phyloP scores from a whole-genome alignment of 2,329 filamentous ascomycete genomes.

The Talaromyces marneffei region DNA sequence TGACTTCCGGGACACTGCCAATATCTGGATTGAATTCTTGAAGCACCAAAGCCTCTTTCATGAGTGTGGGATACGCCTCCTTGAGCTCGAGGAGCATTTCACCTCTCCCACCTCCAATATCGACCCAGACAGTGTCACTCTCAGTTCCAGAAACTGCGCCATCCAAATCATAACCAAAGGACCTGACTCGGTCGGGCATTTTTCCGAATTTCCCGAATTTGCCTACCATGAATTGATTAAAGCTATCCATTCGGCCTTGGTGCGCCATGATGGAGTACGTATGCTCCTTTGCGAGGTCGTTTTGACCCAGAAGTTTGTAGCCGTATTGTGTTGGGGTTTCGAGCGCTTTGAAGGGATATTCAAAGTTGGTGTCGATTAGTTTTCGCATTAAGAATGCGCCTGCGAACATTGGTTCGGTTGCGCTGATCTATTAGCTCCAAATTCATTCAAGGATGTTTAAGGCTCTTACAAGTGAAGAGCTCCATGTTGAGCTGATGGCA shows the following conservation, averaged over 20 bases:
- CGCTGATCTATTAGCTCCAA: slow-evolving; percentile 17
- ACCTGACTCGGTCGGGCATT: slow-evolving; percentile 27
- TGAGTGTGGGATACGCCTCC: slow-evolving; percentile 27
- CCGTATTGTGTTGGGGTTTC: slow-evolving; percentile 33
- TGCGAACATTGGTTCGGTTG: slow-evolving; percentile 32
- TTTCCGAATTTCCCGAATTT: slow-evolving; percentile 33
- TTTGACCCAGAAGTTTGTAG: slow-evolving; percentile 27
- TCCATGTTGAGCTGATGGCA: slow-evolving; percentile 33
- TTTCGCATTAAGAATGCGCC: slow-evolving; percentile 34
- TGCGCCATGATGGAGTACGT: slow-evolving; percentile 34
- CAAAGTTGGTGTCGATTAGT: slow-evolving; percentile 28
- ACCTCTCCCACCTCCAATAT: slow-evolving; percentile 35
- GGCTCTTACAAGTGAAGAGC: slow-evolving; percentile 33
- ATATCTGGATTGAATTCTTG: slow-evolving; percentile 35
- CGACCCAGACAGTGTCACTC: slow-evolving; percentile 26
- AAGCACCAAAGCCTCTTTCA: slow-evolving; percentile 25
- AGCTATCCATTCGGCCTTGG: slow-evolving; percentile 35
- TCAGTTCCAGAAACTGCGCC: slow-evolving; percentile 18
- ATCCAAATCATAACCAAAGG: slow-evolving; percentile 30
- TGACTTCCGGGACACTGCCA: slow-evolving; percentile 23
- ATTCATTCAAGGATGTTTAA: not conserved
- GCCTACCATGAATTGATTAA: slow-evolving; percentile 36
- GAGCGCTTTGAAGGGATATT: slow-evolving; percentile 31
- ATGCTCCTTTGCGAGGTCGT: slow-evolving; percentile 26
- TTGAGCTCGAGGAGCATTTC: slow-evolving; percentile 35